phyloP scores from a whole-genome alignment of 2,329 filamentous ascomycete species.

The Penicillium sp. region DNA sequence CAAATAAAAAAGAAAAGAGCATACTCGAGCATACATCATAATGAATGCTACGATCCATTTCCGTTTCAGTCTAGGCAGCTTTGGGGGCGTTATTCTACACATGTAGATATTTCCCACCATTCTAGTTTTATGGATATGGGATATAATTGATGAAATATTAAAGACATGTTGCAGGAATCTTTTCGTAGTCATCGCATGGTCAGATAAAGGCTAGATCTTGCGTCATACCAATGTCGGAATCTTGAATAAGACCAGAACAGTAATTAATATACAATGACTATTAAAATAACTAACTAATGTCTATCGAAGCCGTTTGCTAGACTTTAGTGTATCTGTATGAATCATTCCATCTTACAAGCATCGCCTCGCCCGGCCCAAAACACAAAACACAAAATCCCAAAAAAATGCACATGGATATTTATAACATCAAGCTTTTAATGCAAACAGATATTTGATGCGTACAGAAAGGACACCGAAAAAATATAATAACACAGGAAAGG shows the following conservation, averaged over 20 bases:
- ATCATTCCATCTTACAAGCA: background rate
- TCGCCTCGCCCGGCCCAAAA: background rate
- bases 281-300: background rate
- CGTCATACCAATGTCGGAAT: no score
- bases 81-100: background rate
- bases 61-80: background rate
- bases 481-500: background rate
- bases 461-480: background rate
- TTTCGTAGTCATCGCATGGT: background rate
- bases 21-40: constrained; percentile 6
- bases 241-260: no score
- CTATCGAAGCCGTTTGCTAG: background rate
- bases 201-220: no score
- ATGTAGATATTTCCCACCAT: background rate
- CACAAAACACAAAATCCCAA: background rate
- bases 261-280: background rate
- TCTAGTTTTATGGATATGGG: background rate
- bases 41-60: constrained; percentile 3
- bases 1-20: constrained; percentile 9
- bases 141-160: background rate
- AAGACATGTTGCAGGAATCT: background rate
- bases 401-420: background rate
- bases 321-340: background rate
- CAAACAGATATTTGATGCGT: background rate
- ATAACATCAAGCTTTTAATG: background rate